A percentile compares a stretch with the other conserved stretches of the same genome.
Conservation (phyloP, 2,329 filamentous ascomycete genomes). For the Tympanopsis confertula region DNA sequence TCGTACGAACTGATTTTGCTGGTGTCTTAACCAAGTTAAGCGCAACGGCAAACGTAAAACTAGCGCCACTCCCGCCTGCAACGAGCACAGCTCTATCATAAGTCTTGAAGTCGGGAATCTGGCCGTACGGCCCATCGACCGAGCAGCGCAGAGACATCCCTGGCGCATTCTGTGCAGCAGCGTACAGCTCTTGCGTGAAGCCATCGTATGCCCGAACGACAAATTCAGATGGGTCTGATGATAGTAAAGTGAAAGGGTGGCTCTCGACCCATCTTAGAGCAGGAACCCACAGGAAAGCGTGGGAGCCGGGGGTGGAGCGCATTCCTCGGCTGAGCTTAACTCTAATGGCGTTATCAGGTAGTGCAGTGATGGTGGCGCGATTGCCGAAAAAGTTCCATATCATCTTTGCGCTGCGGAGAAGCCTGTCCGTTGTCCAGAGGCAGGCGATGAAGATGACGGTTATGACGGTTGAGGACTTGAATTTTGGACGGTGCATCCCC, state of each 20-base stretch:
- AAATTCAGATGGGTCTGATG: conserved; percentile 10
- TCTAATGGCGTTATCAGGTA: conserved; percentile 19
- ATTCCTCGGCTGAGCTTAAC: conserved; percentile 16
- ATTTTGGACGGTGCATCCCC: conserved; percentile 18
- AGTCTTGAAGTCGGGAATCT: conserved; percentile 13
- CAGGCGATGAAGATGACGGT: conserved; percentile 15
- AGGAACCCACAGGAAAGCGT: conserved; percentile 24
- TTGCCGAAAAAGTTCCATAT: conserved; percentile 16
- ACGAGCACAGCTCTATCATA: conserved; percentile 17
- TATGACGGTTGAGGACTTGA: conserved; percentile 11
- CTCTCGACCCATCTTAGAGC: conserved; percentile 18
- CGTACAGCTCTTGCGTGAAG: conserved; percentile 18
- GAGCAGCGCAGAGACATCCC: conserved; percentile 12
- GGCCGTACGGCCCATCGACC: conserved; percentile 18
- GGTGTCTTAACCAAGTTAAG: conserved; percentile 14
- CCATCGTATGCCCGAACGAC: conserved; percentile 18
- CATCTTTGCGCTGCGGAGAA: conserved; percentile 14
- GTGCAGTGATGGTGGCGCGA: conserved; percentile 17
- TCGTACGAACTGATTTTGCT: conserved; percentile 4
- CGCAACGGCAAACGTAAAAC: conserved; percentile 18
- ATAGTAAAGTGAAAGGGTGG: conserved; percentile 21
- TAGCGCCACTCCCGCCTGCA: conserved; percentile 18
- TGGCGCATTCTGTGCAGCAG: conserved; percentile 15
- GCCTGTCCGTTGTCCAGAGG: conserved; percentile 18
- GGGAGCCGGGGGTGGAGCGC: conserved; percentile 16